Evolutionary conservation across 2,329 filamentous ascomycete species (phyloP), one percentile per base, ranked within the genome.

Genomic region (Claviceps arundinis): DNA sequence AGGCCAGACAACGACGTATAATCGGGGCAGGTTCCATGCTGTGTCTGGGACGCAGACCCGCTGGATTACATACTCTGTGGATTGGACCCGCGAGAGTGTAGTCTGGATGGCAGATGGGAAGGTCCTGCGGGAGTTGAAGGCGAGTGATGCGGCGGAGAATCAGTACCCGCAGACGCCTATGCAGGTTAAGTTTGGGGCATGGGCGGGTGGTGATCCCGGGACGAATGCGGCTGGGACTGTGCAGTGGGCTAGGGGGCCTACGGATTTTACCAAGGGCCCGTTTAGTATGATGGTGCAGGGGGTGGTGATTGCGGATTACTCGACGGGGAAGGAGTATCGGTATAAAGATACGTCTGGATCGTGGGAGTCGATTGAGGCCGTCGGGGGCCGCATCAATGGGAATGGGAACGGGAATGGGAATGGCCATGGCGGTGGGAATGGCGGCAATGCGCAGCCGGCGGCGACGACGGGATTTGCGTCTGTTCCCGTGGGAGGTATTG

Each of bases 151-250:
- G 54, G 78, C 84, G 55, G 64, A 73, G 52, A 75, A 75, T 56
- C 87, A 95, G 68, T 98, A 94, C 64, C 93, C 93, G 7, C 93
- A 98, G 71, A 89, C 89, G 1, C 93, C 93, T 4, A 95, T 95
- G 89, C 85, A 89, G 69, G 72, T 97, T 70, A 94, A 91, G 69
- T 82, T 97, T 60, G 93, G 93, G 55, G 74, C 85, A 52, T 98
- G 93, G 93, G 83, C 88, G 50, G 93, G 89, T 62, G 93, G 93
- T 59, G 93, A 97, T 67, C 70, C 88, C 0, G 75, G 74, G 60
- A 56, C 57, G 56, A 96, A 97, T 67, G 64, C 82, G 1, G 66
- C 76, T 14, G 93, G 93, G 53, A 97, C 91, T 16, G 88, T 97
- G 61, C 74, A 81, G 57, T 98, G 93, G 93, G 87, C 93, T 52